Conservation (phyloP, 2,329 filamentous ascomycete genomes). For the Colletotrichum horii region DNA sequence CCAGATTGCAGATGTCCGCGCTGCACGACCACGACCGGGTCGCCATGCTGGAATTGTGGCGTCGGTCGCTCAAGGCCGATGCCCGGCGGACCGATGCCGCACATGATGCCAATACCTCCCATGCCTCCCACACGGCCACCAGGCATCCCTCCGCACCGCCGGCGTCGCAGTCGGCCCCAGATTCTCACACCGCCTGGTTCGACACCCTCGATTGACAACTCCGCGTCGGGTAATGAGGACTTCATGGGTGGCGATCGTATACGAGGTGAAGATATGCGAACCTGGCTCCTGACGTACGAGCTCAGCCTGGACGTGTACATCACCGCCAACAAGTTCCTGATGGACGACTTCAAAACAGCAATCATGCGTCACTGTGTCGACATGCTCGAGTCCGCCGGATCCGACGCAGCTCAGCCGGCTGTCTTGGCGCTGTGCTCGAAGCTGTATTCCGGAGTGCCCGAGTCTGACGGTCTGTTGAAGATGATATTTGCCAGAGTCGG, state of each 20-base stretch:
- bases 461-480: conserved; percentile 46
- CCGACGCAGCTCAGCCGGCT: conserved; percentile 46
- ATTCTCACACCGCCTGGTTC: conserved; percentile 16
- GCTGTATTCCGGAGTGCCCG: conserved; percentile 47
- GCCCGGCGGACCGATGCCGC: conserved; percentile 27
- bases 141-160: conserved; percentile 15
- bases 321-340: conserved; percentile 51
- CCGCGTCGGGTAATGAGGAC: conserved; percentile 20
- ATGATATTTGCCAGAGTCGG: conserved; percentile 56
- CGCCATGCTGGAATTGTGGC: conserved; percentile 48
- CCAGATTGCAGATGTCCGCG: conserved; percentile 48
- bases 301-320: conserved; percentile 55
- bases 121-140: conserved; percentile 1
- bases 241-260: conserved; percentile 37
- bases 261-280: conserved; percentile 48
- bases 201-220: conserved; percentile 5
- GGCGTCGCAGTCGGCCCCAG: conserved; percentile 14
- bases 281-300: conserved; percentile 52
- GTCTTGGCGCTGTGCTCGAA: conserved; percentile 48
- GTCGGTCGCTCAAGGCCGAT: conserved; percentile 34
- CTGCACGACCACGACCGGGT: conserved; percentile 37
- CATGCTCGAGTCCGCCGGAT: conserved; percentile 48
- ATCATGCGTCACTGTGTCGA: conserved; percentile 49
- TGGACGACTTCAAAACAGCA: conserved; percentile 48
- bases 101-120: conserved; percentile 6